Conservation (phyloP, 768 basidiomycete genomes). For the Cystofilobasidium ferigula region DNA sequence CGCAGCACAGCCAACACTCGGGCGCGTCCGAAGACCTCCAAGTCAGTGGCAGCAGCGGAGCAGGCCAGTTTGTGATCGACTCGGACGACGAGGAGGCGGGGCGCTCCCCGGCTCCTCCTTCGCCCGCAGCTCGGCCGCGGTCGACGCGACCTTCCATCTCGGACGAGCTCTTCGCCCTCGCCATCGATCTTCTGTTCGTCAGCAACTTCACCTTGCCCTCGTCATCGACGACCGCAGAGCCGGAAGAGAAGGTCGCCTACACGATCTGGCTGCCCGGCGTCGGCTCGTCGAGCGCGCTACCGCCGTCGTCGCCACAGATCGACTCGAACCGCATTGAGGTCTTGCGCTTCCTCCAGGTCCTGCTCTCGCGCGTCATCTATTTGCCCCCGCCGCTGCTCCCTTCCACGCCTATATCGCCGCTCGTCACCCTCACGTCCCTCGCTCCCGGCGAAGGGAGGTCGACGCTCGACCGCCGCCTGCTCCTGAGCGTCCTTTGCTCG, state of each 20-base stretch:
- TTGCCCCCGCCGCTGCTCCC: constrained; percentile 57
- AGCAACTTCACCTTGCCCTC: constrained; percentile 83
- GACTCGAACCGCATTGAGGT: constrained; percentile 82
- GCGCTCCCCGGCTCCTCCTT: neutral
- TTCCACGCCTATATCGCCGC: constrained; percentile 59
- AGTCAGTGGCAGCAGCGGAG: constrained; percentile 40
- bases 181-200: constrained; percentile 81
- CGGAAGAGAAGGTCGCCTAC: constrained; percentile 44
- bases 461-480: constrained; percentile 41
- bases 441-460: constrained; percentile 41
- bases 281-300: constrained; percentile 52
- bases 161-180: constrained; percentile 57
- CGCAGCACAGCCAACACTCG: neutral
- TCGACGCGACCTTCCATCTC: constrained; percentile 60
- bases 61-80: constrained; percentile 75
- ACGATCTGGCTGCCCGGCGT: constrained; percentile 93
- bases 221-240: constrained; percentile 31
- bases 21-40: constrained; percentile 38
- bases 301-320: constrained; percentile 53
- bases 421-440: constrained; percentile 61
- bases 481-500: constrained; percentile 87
- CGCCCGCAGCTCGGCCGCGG: constrained; percentile 33
- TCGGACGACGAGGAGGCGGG: constrained; percentile 51
- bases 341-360: constrained; percentile 66
- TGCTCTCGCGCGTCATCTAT: constrained; percentile 86